A percentile compares a stretch with the other conserved stretches of the same genome.
These are phyloP conservation scores for Thalia dealbata DNA, from an alignment of 176 grass and related monocot genomes.

Conservation along the genomic window DNA sequence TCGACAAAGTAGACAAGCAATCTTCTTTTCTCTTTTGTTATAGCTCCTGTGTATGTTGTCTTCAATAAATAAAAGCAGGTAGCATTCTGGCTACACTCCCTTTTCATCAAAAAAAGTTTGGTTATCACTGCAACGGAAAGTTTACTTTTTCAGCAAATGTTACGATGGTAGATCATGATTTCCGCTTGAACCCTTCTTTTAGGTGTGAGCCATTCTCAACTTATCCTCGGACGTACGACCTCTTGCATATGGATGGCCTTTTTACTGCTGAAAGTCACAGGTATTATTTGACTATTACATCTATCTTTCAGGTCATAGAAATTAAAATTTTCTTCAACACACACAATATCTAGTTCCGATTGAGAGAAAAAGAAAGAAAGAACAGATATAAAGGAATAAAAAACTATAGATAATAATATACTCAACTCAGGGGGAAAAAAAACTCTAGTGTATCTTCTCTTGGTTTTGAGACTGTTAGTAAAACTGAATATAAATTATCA, in stretches of 20 bases:
- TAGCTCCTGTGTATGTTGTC: too few relatives aligned
- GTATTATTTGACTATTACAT: slow-evolving; percentile 25
- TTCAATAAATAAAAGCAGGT: too few relatives aligned
- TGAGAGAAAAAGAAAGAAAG: not conserved
- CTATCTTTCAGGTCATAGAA: not conserved
- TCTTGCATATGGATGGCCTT: slow-evolving; percentile 73
- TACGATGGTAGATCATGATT: not conserved
- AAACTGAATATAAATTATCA: not conserved
- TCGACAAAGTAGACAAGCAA: too few relatives aligned
- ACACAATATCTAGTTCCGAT: not conserved
- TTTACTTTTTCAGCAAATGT: not conserved
- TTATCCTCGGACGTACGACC: slow-evolving; percentile 84
- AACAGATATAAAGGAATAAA: not conserved
- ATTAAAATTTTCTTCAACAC: not conserved
- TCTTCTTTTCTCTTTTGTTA: too few relatives aligned
- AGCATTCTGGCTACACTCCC: too few relatives aligned
- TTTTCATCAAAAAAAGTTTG: too few relatives aligned
- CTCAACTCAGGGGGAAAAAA: not conserved
- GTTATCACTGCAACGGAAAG: not conserved
- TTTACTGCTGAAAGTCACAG: slow-evolving; percentile 82
- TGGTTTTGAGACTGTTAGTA: not conserved
- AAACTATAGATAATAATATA: not conserved
- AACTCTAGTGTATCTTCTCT: not conserved
- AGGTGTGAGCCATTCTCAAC: slow-evolving; percentile 97
- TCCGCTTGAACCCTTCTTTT: not conserved